Percentiles rank a stretch among this genome's conserved stretches.
These are phyloP conservation scores for Buxus sempervirens DNA, from an alignment of 164 flowering plant species.

Conservation along the genomic window DNA sequence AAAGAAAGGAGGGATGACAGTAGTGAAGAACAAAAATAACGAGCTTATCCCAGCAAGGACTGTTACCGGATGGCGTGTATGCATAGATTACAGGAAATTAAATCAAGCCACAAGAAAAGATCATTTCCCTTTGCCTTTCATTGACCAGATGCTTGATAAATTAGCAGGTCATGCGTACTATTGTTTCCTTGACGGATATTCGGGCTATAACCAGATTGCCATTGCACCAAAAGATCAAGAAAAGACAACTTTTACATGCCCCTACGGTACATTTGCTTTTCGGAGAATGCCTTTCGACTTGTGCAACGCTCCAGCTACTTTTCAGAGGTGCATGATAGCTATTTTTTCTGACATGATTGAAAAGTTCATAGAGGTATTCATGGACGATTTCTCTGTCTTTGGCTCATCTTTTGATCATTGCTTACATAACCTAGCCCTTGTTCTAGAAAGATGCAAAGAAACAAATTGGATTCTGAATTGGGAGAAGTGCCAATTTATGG, in stretches of 20 bases:
- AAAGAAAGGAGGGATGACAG: conserved; percentile 3
- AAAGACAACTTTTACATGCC: neutral
- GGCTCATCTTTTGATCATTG: neutral
- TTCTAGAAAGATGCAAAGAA: neutral
- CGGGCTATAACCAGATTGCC: neutral
- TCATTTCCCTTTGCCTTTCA: neutral
- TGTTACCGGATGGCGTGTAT: conserved; percentile 4
- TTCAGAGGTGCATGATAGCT: neutral
- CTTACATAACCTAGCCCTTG: neutral
- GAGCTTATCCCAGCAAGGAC: neutral
- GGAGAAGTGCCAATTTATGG: conserved; percentile 8
- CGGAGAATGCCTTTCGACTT: neutral
- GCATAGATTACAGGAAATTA: conserved; percentile 4
- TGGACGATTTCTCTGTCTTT: neutral
- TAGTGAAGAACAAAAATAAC: neutral
- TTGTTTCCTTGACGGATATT: neutral
- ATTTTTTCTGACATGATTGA: neutral
- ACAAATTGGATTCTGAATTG: neutral
- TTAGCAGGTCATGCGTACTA: neutral
- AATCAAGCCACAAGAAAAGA: conserved; percentile 6
- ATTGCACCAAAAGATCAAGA: neutral
- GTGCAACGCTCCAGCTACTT: neutral
- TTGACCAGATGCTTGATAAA: neutral
- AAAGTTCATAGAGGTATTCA: neutral
- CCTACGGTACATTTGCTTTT: neutral